A percentile compares a stretch with the other conserved stretches of the same genome.
Evolutionary conservation across 1,139 yeast species (phyloP).

Genomic region (Candida glucosophila): DNA sequence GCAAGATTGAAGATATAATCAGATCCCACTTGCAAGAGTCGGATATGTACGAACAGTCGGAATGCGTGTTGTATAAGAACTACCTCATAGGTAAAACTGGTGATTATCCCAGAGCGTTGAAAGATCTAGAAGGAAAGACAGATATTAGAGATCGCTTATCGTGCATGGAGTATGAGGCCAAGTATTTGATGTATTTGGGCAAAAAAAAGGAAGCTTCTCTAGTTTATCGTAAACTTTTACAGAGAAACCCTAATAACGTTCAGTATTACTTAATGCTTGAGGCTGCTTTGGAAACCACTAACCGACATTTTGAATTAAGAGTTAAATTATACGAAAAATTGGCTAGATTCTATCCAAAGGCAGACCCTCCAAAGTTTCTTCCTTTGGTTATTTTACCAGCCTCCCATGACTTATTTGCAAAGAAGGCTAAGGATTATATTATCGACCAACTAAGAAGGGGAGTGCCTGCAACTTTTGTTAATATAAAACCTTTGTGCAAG

Average conservation of each 20-base stretch:
- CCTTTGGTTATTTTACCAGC: constrained; percentile 72
- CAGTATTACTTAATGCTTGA: constrained; percentile 63
- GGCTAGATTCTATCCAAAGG: constrained; percentile 64
- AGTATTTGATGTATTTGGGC: constrained; percentile 38
- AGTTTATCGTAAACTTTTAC: constrained; percentile 60
- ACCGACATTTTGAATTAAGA: constrained; percentile 29
- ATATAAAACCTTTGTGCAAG: constrained; percentile 71
- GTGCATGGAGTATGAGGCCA: constrained; percentile 60
- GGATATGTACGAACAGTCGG: constrained; percentile 73
- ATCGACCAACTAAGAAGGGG: constrained; percentile 61
- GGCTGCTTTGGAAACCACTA: constrained; percentile 41
- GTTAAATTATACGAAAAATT: constrained; percentile 56
- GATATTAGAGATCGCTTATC: constrained; percentile 59
- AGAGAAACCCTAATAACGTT: constrained; percentile 79
- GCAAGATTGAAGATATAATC: constrained; percentile 66
- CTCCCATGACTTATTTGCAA: constrained; percentile 33
- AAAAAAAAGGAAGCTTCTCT: constrained; percentile 53
- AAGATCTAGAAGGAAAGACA: constrained; percentile 46
- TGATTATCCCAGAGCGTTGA: constrained; percentile 55
- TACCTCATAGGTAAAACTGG: constrained; percentile 57
- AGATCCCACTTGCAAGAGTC: constrained; percentile 58
- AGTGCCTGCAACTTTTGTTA: constrained; percentile 85
- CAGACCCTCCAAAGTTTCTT: constrained; percentile 71
- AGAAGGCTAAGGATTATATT: constrained; percentile 44
- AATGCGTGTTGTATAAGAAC: constrained; percentile 69